Percentiles rank a stretch among this genome's conserved stretches.
Conservation (phyloP, 2,329 filamentous ascomycete genomes). For the Emmonsiellopsis sp. region DNA sequence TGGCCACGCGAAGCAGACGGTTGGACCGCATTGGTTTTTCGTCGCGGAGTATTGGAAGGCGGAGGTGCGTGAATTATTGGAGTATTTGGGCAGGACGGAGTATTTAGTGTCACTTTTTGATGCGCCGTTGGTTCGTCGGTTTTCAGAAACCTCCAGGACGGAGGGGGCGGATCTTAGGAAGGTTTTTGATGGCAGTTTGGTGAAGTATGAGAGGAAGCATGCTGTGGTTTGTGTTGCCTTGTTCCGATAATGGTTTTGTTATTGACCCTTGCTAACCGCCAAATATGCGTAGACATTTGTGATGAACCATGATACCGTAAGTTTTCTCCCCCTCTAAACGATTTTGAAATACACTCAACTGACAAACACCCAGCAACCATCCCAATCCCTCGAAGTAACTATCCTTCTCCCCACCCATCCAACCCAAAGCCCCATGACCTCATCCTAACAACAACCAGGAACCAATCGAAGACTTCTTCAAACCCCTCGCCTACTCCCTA, state of each 20-base stretch:
- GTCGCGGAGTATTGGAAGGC: constrained; percentile 64
- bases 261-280: background rate
- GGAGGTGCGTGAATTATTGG: constrained; percentile 46
- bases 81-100: constrained; percentile 51
- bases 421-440: background rate
- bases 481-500: constrained; percentile 61
- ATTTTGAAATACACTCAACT: background rate
- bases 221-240: constrained; percentile 42
- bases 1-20: constrained; percentile 42
- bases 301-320: constrained; percentile 61
- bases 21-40: constrained; percentile 50
- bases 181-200: constrained; percentile 54
- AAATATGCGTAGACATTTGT: constrained; percentile 48
- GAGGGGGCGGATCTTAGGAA: constrained; percentile 52
- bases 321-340: constrained; percentile 7
- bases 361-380: constrained; percentile 41
- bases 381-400: constrained; percentile 50
- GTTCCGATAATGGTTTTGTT: background rate
- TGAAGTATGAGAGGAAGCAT: constrained; percentile 44
- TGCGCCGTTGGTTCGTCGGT: constrained; percentile 59
- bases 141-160: constrained; percentile 50
- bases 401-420: background rate
- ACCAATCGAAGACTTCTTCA: constrained; percentile 58
- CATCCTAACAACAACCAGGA: constrained; percentile 28
- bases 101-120: constrained; percentile 57